phyloP scores from a whole-genome alignment of 192 early-diverging fungal species.

The Dispira simplex region DNA sequence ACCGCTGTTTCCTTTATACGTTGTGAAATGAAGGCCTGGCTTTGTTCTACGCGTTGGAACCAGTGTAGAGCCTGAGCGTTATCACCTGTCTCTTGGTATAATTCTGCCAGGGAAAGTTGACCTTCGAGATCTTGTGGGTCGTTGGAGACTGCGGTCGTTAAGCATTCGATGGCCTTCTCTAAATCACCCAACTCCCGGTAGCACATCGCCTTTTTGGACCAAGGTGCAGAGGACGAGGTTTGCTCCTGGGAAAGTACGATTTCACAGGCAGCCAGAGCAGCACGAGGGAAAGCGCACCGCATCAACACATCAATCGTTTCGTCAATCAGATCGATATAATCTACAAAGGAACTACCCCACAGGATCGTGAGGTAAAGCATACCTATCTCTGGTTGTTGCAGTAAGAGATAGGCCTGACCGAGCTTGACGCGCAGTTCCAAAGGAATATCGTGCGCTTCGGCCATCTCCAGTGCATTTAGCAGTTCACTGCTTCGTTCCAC shows the following conservation, averaged over 20 bases:
- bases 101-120: constrained; percentile 36
- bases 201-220: constrained; percentile 42
- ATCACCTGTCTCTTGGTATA: constrained; percentile 45
- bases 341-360: constrained; percentile 25
- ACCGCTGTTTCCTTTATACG: too few relatives aligned
- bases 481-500: constrained; percentile 3
- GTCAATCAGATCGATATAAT: constrained; percentile 51
- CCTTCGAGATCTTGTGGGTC: constrained; percentile 38
- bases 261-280: constrained; percentile 45
- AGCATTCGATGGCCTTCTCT: constrained; percentile 32
- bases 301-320: constrained; percentile 64
- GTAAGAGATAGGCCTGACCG: constrained; percentile 35
- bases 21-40: constrained; percentile 12
- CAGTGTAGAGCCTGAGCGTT: constrained; percentile 19
- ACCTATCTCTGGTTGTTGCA: constrained; percentile 5
- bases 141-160: constrained; percentile 27
- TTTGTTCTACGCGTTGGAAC: constrained; percentile 20
- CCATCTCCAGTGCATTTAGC: constrained; percentile 9
- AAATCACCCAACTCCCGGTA: constrained; percentile 38
- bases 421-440: constrained; percentile 76
- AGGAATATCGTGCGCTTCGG: constrained; percentile 36
- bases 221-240: constrained; percentile 20
- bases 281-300: constrained; percentile 36
- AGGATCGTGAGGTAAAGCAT: constrained; percentile 53
- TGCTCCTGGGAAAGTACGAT: constrained; percentile 9